Percentiles rank a stretch among this genome's conserved stretches.
Conservation (phyloP, 2,329 filamentous ascomycete genomes). For the Aspergillus sp. region DNA sequence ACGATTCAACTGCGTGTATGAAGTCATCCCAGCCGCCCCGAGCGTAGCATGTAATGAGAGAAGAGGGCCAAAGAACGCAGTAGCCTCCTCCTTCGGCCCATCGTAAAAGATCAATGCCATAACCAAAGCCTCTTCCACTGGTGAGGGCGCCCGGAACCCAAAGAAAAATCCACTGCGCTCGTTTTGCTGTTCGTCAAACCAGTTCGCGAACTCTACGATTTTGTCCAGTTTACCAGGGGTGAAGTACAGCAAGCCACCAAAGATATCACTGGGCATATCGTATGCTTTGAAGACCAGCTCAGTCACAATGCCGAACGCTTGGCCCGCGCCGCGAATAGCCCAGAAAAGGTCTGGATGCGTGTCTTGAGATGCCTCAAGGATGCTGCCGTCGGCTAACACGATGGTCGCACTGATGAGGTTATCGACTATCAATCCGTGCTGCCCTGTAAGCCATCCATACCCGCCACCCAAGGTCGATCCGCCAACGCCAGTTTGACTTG, state of each 20-base stretch:
- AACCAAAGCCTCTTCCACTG: neutral
- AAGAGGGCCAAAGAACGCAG: neutral
- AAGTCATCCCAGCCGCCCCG: neutral
- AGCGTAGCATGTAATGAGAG: neutral
- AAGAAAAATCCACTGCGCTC: neutral
- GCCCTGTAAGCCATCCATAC: neutral
- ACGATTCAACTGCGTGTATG: neutral
- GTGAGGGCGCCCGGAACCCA: neutral
- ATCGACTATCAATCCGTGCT: neutral
- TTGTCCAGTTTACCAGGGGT: neutral
- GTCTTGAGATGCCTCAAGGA: neutral
- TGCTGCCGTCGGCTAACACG: neutral
- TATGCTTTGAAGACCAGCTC: neutral
- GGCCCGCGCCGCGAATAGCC: no score
- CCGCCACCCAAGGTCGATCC: neutral
- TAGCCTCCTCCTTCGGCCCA: neutral
- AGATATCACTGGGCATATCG: neutral
- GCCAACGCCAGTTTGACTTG: neutral
- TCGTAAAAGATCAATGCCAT: neutral
- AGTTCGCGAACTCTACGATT: neutral
- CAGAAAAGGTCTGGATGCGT: neutral
- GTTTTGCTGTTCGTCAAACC: neutral
- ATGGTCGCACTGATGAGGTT: neutral
- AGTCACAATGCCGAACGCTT: neutral
- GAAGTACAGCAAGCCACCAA: neutral